phyloP scores from a whole-genome alignment of 495 filamentous ascomycete genomes.

The Neurospora terricola region DNA sequence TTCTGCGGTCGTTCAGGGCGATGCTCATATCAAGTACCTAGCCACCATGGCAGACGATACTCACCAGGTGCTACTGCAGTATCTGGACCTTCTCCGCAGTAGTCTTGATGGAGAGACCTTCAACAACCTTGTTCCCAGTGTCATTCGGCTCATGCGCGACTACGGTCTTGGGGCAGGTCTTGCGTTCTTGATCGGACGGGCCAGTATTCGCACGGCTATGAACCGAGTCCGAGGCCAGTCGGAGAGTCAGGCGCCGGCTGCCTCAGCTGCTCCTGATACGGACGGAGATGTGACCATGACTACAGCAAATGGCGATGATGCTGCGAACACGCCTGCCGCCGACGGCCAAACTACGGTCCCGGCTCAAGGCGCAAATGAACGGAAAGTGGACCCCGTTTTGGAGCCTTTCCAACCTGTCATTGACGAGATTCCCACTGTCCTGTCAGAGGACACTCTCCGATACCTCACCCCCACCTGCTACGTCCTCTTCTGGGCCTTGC shows the following conservation, averaged over 20 bases:
- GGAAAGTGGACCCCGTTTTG: conserved; percentile 47
- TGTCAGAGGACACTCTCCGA: conserved; percentile 56
- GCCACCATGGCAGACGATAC: conserved; percentile 84
- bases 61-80: conserved; percentile 73
- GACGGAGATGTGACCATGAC: conserved; percentile 34
- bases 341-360: conserved; percentile 2
- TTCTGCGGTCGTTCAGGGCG: conserved; percentile 53
- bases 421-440: conserved; percentile 47
- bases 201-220: conserved; percentile 46
- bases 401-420: conserved; percentile 71
- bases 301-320: conserved; percentile 15
- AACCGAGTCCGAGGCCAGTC: conserved; percentile 9
- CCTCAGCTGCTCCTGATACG: conserved; percentile 19
- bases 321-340: conserved; percentile 3
- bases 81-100: conserved; percentile 76
- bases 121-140: conserved; percentile 66
- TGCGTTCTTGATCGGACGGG: conserved; percentile 79
- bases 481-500: conserved; percentile 86
- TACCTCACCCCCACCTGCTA: conserved; percentile 68
- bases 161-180: conserved; percentile 73
- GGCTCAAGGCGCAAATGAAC: conserved; percentile 15
- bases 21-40: conserved; percentile 70
- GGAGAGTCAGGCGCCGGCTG: conserved; percentile 19
- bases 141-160: conserved; percentile 61
- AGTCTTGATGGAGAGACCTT: conserved; percentile 71